Conservation (phyloP, 371 early-diverging fungal genomes). For the Mucor irregularis region DNA sequence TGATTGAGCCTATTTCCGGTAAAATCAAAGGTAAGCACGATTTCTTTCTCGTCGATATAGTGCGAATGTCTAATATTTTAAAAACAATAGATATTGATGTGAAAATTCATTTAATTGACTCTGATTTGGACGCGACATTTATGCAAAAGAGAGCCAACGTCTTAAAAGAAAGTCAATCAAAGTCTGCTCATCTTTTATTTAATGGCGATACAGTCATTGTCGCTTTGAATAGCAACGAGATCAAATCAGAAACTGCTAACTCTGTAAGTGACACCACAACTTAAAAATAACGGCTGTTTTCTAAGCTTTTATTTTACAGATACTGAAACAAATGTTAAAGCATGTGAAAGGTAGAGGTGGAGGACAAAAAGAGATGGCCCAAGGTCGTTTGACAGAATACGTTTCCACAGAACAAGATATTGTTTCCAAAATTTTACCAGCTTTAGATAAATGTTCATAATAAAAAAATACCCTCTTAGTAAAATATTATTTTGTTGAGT, state of each 20-base stretch:
- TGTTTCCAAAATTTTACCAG: slow-evolving; percentile 32
- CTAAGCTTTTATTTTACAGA: slow-evolving; percentile 11
- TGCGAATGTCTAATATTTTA: not conserved
- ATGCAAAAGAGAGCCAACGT: slow-evolving; percentile 58
- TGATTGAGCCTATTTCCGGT: slow-evolving; percentile 16
- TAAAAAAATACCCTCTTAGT: slow-evolving; percentile 7
- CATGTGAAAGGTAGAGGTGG: slow-evolving; percentile 50
- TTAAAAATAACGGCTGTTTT: not conserved
- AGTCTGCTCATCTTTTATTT: slow-evolving; percentile 51
- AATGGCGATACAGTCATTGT: slow-evolving; percentile 53
- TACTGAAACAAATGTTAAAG: slow-evolving; percentile 44
- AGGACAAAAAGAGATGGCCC: slow-evolving; percentile 50
- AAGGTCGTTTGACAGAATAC: slow-evolving; percentile 37
- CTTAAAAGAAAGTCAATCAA: slow-evolving; percentile 42
- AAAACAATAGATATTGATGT: slow-evolving; percentile 35
- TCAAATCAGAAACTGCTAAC: slow-evolving; percentile 53
- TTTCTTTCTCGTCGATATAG: not conserved
- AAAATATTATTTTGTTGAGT: too few relatives aligned
- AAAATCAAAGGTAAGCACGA: slow-evolving; percentile 22
- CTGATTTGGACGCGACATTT: slow-evolving; percentile 49
- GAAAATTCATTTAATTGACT: slow-evolving; percentile 53
- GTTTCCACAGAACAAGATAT: slow-evolving; percentile 21
- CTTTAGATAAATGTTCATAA: slow-evolving; percentile 24
- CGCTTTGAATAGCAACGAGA: slow-evolving; percentile 39
- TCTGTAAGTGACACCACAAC: too few relatives aligned